Evolutionary conservation across 495 filamentous ascomycete species (phyloP), one percentile per base, ranked within the genome.

Genomic region (Neurospora sp.): DNA sequence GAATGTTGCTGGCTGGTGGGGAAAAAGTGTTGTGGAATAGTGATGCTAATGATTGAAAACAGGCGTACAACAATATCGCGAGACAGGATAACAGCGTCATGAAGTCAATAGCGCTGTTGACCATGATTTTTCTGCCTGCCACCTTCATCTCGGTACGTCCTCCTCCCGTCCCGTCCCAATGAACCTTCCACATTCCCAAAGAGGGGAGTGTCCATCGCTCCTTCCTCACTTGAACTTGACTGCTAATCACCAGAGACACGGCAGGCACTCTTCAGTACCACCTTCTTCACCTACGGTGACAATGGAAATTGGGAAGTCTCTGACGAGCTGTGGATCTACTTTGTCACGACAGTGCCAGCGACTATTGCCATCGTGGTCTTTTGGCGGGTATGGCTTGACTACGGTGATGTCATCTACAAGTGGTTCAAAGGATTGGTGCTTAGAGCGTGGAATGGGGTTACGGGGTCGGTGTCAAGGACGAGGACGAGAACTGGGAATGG

Each of bases 81-180:
- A 46, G 76, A 18, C 76, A 79, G 46, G 84, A 86, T 72, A 84
- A 83, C 74, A 74, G 72, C n/a, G 79, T 82, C 20, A 84, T 83
- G 82, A 86, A 82, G 71, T 81, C 78, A 4, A 84, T 86, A n/a
- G 79, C 84, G 0, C 66, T 84, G 3, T 49, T 85, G 42, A 85
- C 84, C 2, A 83, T 84, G 82, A 69, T 84, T 0, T 85, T 85
- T 49, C 74, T 85, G 3, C 84, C 84, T 10, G 79, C 77, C 1
- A 85, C 84, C 0, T 85, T 83, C 60, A 76, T 80, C 44, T 77
- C 77, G n/a, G 77, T 78, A 73, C 2, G 74, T 71, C 16, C 44
- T 35, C 35, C 35, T 35, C 31, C 31, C 31, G 31, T 31, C 31
- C 31, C 31, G 31, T 31, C 31, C 31, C 31, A 31, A 31, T 31